These are phyloP conservation scores for Malassezia slooffiae DNA, from an alignment of 1,284 basidiomycete species.

Conservation along the genomic window DNA sequence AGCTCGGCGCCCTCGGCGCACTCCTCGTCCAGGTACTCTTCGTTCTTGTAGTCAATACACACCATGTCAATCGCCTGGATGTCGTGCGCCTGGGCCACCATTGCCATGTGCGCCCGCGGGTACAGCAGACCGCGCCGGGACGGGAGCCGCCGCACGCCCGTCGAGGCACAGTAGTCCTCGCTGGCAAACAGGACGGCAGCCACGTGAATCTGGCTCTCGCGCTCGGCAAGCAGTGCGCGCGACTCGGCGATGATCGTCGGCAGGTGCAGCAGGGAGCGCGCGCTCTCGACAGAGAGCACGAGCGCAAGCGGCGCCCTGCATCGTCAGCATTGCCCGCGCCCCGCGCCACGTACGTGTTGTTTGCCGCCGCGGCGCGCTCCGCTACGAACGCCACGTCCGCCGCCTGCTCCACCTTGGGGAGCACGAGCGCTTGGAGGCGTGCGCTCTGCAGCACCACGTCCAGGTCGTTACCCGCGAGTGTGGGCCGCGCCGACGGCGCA, in stretches of 20 bases:
- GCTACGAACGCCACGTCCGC: slow-evolving; percentile 26
- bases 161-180: slow-evolving; percentile 60
- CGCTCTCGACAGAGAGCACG: slow-evolving; percentile 39
- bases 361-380: slow-evolving; percentile 9
- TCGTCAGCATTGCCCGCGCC: no score
- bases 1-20: slow-evolving; percentile 55
- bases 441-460: slow-evolving; percentile 30
- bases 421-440: slow-evolving; percentile 24
- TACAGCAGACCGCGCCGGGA: slow-evolving; percentile 67
- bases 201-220: slow-evolving; percentile 12
- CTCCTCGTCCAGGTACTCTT: slow-evolving; percentile 60
- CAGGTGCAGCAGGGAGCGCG: slow-evolving; percentile 28
- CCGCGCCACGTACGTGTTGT: background rate
- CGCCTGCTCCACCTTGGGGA: slow-evolving; percentile 39
- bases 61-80: slow-evolving; percentile 74
- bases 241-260: slow-evolving; percentile 23
- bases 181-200: slow-evolving; percentile 38
- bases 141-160: slow-evolving; percentile 67
- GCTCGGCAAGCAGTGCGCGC: background rate
- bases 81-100: slow-evolving; percentile 71
- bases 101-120: slow-evolving; percentile 72
- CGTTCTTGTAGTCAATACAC: slow-evolving; percentile 77
- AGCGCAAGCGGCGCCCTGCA: slow-evolving; percentile 17
- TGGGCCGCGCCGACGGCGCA: slow-evolving; percentile 23
- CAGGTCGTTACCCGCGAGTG: slow-evolving; percentile 29